phyloP scores from a whole-genome alignment of 1,139 yeast species.

The Taiozyma onychis region DNA sequence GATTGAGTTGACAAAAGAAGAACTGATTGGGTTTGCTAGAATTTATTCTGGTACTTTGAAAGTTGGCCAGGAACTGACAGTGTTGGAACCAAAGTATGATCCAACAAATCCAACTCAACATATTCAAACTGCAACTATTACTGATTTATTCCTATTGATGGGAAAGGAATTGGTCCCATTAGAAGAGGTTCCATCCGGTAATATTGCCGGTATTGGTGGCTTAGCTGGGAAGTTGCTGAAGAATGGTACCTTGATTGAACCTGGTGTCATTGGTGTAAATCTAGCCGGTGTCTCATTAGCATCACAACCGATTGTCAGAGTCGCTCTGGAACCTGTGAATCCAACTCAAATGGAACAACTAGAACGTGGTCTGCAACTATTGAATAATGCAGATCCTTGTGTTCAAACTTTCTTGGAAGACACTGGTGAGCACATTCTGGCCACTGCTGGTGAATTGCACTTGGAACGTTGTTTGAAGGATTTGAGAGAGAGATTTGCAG shows the following conservation, averaged over 20 bases:
- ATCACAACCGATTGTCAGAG: constrained; percentile 84
- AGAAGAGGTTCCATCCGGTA: constrained; percentile 87
- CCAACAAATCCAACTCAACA: constrained; percentile 64
- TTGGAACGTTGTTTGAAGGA: constrained; percentile 88
- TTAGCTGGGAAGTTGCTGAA: constrained; percentile 77
- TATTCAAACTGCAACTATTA: constrained; percentile 46
- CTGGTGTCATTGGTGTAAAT: constrained; percentile 51
- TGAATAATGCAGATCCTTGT: constrained; percentile 90
- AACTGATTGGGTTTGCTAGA: constrained; percentile 81
- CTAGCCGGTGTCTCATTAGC: constrained; percentile 63
- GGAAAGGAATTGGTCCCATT: constrained; percentile 83
- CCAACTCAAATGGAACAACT: constrained; percentile 74
- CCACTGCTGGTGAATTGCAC: constrained; percentile 96
- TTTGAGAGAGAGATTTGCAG: constrained; percentile 86
- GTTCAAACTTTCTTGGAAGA: constrained; percentile 82
- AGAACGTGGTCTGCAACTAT: constrained; percentile 69
- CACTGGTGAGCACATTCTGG: constrained; percentile 84
- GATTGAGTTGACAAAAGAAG: constrained; percentile 48
- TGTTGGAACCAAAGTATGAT: constrained; percentile 84
- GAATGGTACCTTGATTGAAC: constrained; percentile 70
- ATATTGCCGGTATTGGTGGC: constrained; percentile 92
- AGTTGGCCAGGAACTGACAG: constrained; percentile 67
- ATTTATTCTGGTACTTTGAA: constrained; percentile 78
- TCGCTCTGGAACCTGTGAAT: constrained; percentile 89
- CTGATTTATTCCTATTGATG: constrained; percentile 79